Base-by-base conservation (phyloP, 345 rosid genomes). In the Iberis pinnata region DNA sequence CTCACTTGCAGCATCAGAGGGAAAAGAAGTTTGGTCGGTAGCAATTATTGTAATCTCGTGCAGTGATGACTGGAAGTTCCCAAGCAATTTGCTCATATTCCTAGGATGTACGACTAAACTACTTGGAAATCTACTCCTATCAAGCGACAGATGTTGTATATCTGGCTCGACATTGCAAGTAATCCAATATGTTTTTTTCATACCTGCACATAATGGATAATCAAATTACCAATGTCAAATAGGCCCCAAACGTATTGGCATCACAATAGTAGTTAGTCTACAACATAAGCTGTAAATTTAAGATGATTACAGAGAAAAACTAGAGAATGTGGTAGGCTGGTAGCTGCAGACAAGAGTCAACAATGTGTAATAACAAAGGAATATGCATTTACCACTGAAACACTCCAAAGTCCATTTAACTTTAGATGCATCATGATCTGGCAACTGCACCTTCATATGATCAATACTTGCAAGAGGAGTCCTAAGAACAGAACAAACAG, bases 41-140 rank as follows among this genome's bases (percentile, higher is more conserved):
- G 98, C 90, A 58, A 92, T 83, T 39, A 88, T 69, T 45, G 95
- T 83, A 43, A 88, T 92, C 80, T 85, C 98, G 67, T 83, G 98
- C 67, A 92, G 98, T 53, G 97, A 83, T 69, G 97, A 80, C 68
- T 92, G 98, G 67, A 92, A 92, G 72, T 85, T 88, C 25, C 75
- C 79, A n/a, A 88, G 90, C 76, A 88, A 71, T 72, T 84, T 83
- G 73, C 73, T 88, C 52, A 92, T 73, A 63, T 75, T 94, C 37
- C 81, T 85, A 57, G 98, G 98, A 69, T 86, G 85, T 43, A 79
- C 95, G 19, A 77, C 83, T 37, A 88, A 68, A 67, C 67, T 68
- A 72, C 94, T 88, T 0, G 83, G 83, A 61, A 77, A 85, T 60
- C 72, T 77, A 63, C 70, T 65, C 72, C 79, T 85, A 63, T 92